phyloP scores from a whole-genome alignment of 2,329 filamentous ascomycete species.

The Aspergillus bombycis region DNA sequence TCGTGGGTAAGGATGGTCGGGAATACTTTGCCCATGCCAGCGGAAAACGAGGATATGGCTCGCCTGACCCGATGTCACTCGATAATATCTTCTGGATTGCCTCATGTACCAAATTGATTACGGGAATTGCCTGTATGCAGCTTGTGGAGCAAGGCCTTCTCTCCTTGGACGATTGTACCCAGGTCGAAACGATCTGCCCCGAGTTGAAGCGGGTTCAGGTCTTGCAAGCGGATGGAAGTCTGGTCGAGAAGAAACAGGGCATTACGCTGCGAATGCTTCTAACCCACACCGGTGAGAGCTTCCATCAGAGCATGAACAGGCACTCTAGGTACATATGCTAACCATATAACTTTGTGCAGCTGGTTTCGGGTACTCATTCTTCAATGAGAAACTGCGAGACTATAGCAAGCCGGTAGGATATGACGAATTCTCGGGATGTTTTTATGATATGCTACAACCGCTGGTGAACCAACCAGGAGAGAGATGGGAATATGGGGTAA shows the following conservation, averaged over 20 bases:
- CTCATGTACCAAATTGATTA: not conserved
- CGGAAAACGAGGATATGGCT: not conserved
- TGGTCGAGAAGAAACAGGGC: not conserved
- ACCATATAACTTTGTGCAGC: not conserved
- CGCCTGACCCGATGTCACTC: not conserved
- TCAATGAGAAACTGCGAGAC: not conserved
- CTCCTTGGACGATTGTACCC: not conserved
- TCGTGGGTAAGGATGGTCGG: not conserved
- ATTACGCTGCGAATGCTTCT: not conserved
- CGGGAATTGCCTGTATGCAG: not conserved
- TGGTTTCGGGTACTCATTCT: not conserved
- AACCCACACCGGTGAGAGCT: not conserved
- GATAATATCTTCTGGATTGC: not conserved
- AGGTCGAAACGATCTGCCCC: not conserved
- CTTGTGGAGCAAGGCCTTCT: not conserved
- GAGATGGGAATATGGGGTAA: constrained; percentile 63
- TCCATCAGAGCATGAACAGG: not conserved
- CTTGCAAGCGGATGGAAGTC: not conserved
- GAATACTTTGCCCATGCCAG: not conserved
- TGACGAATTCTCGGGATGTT: constrained; percentile 40
- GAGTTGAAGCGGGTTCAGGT: not conserved
- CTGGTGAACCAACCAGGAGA: constrained; percentile 66
- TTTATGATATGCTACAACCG: constrained; percentile 56
- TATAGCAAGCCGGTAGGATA: not conserved
- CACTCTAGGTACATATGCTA: not conserved